A percentile compares a stretch with the other conserved stretches of the same genome.
These are phyloP conservation scores for Backusella luteola DNA, from an alignment of 192 early-diverging fungal species.

Conservation along the genomic window DNA sequence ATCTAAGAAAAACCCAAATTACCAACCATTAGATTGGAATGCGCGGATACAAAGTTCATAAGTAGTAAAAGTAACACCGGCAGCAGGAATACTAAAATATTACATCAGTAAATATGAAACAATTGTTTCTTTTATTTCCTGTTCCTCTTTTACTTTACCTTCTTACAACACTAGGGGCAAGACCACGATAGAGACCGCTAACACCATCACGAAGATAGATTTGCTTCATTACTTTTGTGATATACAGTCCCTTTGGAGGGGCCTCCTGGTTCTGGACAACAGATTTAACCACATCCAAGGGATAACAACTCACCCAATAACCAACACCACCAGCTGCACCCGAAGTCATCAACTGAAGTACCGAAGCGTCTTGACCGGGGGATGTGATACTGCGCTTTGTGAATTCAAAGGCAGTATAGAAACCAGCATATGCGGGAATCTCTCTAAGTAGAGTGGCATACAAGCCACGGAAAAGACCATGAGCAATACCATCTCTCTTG, in stretches of 20 bases:
- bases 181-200: conserved; percentile 65
- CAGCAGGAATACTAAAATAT: conserved; percentile 64
- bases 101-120: neutral
- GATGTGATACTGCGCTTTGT: conserved; percentile 66
- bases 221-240: conserved; percentile 47
- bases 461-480: conserved; percentile 83
- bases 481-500: conserved; percentile 58
- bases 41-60: conserved; percentile 66
- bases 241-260: conserved; percentile 66
- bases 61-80: conserved; percentile 72
- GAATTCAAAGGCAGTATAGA: conserved; percentile 83
- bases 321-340: conserved; percentile 79
- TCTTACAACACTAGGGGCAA: conserved; percentile 52
- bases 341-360: conserved; percentile 69
- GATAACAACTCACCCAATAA: conserved; percentile 84
- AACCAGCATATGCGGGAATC: conserved; percentile 83
- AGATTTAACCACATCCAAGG: conserved; percentile 85
- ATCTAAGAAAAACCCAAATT: neutral
- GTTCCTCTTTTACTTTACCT: conserved; percentile 25
- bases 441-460: conserved; percentile 77
- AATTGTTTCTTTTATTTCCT: neutral
- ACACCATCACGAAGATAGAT: conserved; percentile 59
- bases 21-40: conserved; percentile 17
- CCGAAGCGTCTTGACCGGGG: conserved; percentile 42
- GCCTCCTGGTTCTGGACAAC: conserved; percentile 60